These are phyloP conservation scores for Kurtzmaniella quercitrusa DNA, from an alignment of 1,139 yeast species.

Conservation along the genomic window DNA sequence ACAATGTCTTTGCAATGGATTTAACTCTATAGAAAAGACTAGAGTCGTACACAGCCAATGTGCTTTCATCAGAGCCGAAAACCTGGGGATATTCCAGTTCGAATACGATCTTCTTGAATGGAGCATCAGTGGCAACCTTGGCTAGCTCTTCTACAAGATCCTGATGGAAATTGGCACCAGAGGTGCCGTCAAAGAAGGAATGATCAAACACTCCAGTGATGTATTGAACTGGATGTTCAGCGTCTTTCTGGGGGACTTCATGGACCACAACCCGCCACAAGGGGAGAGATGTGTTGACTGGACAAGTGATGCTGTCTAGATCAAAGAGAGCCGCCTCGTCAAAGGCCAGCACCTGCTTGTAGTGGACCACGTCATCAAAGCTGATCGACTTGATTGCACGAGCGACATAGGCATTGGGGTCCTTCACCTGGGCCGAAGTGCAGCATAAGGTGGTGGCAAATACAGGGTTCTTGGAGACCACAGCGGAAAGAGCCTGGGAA, in stretches of 20 bases:
- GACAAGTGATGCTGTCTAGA: slow-evolving; percentile 16
- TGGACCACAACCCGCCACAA: slow-evolving; percentile 26
- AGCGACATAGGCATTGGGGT: slow-evolving; percentile 11
- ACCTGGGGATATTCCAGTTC: slow-evolving; percentile 6
- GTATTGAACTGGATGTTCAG: slow-evolving; percentile 12
- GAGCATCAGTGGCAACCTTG: neutral
- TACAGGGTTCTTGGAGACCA: slow-evolving; percentile 19
- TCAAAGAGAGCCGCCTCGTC: slow-evolving; percentile 13
- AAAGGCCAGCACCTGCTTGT: slow-evolving; percentile 13
- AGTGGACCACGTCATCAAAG: slow-evolving; percentile 24
- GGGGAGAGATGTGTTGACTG: slow-evolving; percentile 17
- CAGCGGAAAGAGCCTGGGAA: slow-evolving; percentile 21
- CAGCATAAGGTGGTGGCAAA: slow-evolving; percentile 19
- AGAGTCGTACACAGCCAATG: slow-evolving; percentile 11
- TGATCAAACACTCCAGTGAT: slow-evolving; percentile 30
- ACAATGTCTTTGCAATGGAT: slow-evolving; percentile 3
- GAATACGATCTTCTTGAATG: slow-evolving; percentile 7
- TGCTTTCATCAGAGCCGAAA: slow-evolving; percentile 7
- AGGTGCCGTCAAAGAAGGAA: slow-evolving; percentile 30
- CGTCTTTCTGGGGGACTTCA: slow-evolving; percentile 5
- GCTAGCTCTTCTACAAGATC: slow-evolving; percentile 20
- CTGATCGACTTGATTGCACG: slow-evolving; percentile 16
- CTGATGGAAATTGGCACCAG: slow-evolving; percentile 29
- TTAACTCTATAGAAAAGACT: slow-evolving; percentile 8
- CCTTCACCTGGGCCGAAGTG: slow-evolving; percentile 8